Evolutionary conservation across 2,329 filamentous ascomycete genomes (phyloP).

Genomic region (Venturia asperata): DNA sequence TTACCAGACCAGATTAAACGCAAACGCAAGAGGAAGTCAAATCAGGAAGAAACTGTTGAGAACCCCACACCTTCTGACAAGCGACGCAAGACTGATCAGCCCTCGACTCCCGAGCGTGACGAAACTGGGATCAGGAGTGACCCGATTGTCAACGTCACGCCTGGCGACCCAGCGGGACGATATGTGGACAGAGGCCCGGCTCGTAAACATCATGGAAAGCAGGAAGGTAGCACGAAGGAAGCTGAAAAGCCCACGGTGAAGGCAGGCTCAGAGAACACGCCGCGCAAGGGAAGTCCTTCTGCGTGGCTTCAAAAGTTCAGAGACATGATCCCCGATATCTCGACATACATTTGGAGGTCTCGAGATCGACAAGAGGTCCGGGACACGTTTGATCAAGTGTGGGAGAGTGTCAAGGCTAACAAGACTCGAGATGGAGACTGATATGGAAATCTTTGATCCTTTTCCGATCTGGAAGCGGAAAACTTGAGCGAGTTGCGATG

Average conservation of each 20-base stretch:
- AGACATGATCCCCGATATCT: background rate
- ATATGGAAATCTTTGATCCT: background rate
- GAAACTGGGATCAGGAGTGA: background rate
- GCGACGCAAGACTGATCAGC: background rate
- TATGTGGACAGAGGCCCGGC: background rate
- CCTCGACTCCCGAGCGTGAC: background rate
- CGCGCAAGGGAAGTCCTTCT: constrained; percentile 3
- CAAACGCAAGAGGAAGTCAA: background rate
- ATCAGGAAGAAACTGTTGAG: background rate
- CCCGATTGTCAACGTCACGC: background rate
- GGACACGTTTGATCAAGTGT: background rate
- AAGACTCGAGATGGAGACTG: background rate
- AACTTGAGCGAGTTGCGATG: background rate
- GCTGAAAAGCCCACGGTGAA: background rate
- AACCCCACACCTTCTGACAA: background rate
- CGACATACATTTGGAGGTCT: background rate
- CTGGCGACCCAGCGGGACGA: background rate
- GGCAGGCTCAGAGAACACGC: background rate
- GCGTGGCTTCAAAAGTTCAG: background rate
- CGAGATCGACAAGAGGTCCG: background rate
- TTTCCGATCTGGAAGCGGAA: background rate
- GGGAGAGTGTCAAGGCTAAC: background rate
- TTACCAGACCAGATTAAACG: background rate
- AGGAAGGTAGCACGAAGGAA: background rate
- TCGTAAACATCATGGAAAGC: background rate